Evolutionary conservation across 2,329 filamentous ascomycete genomes (phyloP).

Genomic region (Aspergillus sp.): DNA sequence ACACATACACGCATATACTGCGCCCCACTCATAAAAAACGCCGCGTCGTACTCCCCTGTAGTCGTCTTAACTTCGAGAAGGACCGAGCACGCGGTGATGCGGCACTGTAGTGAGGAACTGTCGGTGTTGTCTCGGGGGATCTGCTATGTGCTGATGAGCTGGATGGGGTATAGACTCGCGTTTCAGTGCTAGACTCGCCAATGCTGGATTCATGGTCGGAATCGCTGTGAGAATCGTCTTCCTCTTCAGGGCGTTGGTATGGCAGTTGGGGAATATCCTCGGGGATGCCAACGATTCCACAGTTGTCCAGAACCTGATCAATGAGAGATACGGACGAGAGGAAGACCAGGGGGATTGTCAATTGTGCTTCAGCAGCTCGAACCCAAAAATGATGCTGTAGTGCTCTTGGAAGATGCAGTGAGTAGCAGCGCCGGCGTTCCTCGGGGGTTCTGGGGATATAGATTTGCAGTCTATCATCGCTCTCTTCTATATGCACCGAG

Average conservation of each 20-base stretch:
- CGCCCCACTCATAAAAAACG: constrained; percentile 50
- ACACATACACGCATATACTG: constrained; percentile 43
- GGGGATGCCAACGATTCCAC: too few relatives aligned
- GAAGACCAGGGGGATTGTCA: not conserved
- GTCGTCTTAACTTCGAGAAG: constrained; percentile 25
- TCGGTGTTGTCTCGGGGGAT: too few relatives aligned
- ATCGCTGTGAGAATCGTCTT: too few relatives aligned
- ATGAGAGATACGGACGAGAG: not conserved
- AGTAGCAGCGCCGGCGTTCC: not conserved
- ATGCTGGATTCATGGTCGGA: too few relatives aligned
- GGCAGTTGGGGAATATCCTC: too few relatives aligned
- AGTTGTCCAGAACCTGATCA: not conserved
- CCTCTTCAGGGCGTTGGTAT: too few relatives aligned
- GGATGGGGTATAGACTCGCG: too few relatives aligned
- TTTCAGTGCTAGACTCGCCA: not conserved
- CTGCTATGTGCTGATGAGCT: too few relatives aligned
- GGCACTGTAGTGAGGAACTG: too few relatives aligned
- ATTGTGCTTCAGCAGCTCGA: not conserved
- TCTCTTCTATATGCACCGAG: not conserved
- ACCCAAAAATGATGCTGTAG: not conserved
- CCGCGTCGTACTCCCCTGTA: constrained; percentile 33
- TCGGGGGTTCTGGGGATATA: not conserved
- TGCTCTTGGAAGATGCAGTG: not conserved
- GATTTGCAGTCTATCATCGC: not conserved
- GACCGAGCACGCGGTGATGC: not conserved